Evolutionary conservation across 2,329 filamentous ascomycete genomes (phyloP), one percentile per base, ranked within the genome.

Genomic region (Fusarium transvaalense): DNA sequence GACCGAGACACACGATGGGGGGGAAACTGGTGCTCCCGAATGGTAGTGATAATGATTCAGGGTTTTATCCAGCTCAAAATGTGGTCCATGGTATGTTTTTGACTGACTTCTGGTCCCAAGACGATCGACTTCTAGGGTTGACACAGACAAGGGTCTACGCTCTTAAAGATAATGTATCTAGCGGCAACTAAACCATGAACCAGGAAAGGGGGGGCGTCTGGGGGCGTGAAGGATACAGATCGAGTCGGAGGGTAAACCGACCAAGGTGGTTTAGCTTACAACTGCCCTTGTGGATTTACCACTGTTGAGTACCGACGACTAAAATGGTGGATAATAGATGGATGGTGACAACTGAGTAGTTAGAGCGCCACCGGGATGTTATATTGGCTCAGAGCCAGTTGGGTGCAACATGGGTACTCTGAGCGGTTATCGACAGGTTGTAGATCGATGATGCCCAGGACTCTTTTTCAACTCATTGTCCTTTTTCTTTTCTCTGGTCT

Each of bases 1-100:
- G 34, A 51, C 34, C 32, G 13, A 39, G 47, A 14, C 23, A 39
- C 32, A 51, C 32, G 34, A 39, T 19, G 47, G 32, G 31, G 23
- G 39, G 43, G 59, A 47, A 43, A 47, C 57, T 45, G 21, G 29
- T 61, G 46, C 47, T 51, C 27, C 47, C 19, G 34, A 48, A 51
- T 48, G 35, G 48, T 19, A 56, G 45, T 38, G 34, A 63, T 55
- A 48, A 61, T 48, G 57, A 55, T 50, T 21, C 52, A 50, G 41
- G 46, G 42, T 43, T 46, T 47, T 51, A 48, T 39, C 51, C 53
- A 56, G 46, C 45, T 56, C 48, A 46, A 71, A 60, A 45, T 64
- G 70, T 61, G 72, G 72, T 71, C 57, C 55, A 62, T 56, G 41
- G 56, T 43, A 69, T 68, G 66, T 72, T 73, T 74, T 72, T 74